Evolutionary conservation across 2,329 filamentous ascomycete genomes (phyloP).

Genomic region (Ceratocystis cubensis): DNA sequence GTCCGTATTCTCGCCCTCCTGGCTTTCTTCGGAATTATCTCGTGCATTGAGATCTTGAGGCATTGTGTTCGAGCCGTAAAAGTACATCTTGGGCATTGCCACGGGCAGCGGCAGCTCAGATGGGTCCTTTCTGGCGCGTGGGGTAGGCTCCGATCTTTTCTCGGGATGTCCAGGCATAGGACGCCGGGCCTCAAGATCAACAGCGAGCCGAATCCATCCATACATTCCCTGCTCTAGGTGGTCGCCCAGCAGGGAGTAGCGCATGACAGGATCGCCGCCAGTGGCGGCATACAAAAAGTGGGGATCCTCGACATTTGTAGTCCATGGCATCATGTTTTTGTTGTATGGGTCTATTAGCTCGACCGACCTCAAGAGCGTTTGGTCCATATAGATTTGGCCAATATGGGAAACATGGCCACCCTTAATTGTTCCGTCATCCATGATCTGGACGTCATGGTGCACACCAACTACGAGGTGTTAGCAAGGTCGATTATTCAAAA

Average conservation of each 20-base stretch:
- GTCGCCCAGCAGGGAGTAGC: constrained; percentile 46
- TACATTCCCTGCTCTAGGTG: constrained; percentile 39
- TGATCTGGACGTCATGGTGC: constrained; percentile 29
- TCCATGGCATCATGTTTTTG: constrained; percentile 35
- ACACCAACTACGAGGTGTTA: constrained; percentile 26
- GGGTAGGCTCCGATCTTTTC: not conserved
- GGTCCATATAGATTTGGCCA: constrained; percentile 53
- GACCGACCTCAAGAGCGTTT: constrained; percentile 41
- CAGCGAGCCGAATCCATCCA: constrained; percentile 42
- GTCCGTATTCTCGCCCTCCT: not conserved
- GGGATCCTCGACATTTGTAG: constrained; percentile 40
- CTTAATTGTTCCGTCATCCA: constrained; percentile 29
- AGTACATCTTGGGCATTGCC: constrained; percentile 21
- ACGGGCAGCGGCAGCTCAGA: constrained; percentile 16
- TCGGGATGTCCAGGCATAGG: constrained; percentile 16
- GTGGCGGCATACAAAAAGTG: constrained; percentile 37
- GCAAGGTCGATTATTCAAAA: not conserved
- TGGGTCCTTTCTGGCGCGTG: constrained; percentile 10
- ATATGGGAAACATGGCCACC: constrained; percentile 41
- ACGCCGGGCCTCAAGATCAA: constrained; percentile 30
- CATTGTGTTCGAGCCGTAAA: constrained; percentile 19
- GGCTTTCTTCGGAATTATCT: not conserved
- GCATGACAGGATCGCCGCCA: constrained; percentile 44
- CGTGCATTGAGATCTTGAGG: constrained; percentile 17
- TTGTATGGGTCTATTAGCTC: constrained; percentile 38